Percentiles rank a stretch among this genome's conserved stretches.
Conservation (phyloP, 192 early-diverging fungal genomes). For the Linnemannia elongata region DNA sequence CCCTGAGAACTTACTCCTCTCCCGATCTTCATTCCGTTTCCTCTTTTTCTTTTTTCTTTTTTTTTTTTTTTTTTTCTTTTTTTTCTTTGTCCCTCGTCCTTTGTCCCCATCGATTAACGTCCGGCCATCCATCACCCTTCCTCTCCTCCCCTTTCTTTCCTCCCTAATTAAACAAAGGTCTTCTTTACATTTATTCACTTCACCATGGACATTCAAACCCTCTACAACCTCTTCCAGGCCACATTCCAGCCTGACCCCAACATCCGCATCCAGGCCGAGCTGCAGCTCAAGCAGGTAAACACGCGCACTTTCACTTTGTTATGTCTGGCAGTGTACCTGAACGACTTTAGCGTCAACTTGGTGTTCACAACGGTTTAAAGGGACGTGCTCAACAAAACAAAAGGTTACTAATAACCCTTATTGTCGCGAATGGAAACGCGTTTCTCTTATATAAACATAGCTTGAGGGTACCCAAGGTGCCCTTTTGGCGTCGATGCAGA, state of each 20-base stretch:
- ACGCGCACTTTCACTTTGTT: not conserved
- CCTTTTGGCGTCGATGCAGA: constrained; percentile 58
- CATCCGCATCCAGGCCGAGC: constrained; percentile 87
- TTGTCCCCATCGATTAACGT: constrained; percentile 3
- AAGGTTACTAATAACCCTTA: not conserved
- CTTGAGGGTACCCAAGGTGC: constrained; percentile 49
- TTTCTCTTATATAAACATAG: not conserved
- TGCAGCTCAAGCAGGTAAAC: constrained; percentile 78
- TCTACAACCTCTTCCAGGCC: constrained; percentile 81
- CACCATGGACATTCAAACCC: constrained; percentile 69
- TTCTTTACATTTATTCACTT: not conserved
- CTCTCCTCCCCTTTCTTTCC: not conserved
- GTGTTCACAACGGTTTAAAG: not conserved
- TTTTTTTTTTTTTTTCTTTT: not conserved
- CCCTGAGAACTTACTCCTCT: not conserved
- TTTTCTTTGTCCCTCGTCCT: not conserved
- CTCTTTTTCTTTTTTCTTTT: too few species aligned
- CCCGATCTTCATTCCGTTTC: not conserved
- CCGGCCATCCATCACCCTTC: not conserved
- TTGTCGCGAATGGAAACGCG: not conserved
- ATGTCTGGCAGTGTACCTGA: not conserved
- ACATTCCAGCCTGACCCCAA: constrained; percentile 85
- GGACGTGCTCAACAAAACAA: not conserved
- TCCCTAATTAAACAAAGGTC: not conserved
- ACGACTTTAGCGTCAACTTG: not conserved